These are phyloP conservation scores for Stagonosporopsis chrysanthemi DNA, from an alignment of 2,329 filamentous ascomycete species.

Conservation along the genomic window DNA sequence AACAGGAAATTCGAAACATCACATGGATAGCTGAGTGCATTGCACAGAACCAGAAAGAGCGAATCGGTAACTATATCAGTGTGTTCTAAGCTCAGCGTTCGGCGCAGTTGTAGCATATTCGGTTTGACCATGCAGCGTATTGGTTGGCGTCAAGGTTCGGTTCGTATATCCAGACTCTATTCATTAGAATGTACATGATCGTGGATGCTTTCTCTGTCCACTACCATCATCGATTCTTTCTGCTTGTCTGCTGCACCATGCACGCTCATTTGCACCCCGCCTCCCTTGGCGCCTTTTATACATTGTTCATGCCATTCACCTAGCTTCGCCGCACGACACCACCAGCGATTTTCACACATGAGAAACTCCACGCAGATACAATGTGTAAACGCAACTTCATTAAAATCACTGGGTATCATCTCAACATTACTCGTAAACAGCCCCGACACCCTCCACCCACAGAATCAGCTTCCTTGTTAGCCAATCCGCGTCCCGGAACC, in stretches of 20 bases:
- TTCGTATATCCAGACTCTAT: slow-evolving; percentile 38
- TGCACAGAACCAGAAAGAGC: slow-evolving; percentile 98
- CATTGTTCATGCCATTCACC: not conserved
- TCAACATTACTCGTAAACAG: not conserved
- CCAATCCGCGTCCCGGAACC: not conserved
- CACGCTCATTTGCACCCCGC: too few relatives aligned
- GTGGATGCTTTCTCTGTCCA: slow-evolving; percentile 11
- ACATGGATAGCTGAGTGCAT: slow-evolving; percentile 99
- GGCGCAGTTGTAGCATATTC: slow-evolving; percentile 38
- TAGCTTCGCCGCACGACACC: not conserved
- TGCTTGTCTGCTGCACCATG: too few relatives aligned
- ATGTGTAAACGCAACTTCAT: not conserved
- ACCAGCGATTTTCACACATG: too few relatives aligned
- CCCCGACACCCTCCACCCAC: not conserved
- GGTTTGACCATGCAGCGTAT: slow-evolving; percentile 36
- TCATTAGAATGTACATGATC: slow-evolving; percentile 30
- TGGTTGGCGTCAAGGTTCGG: slow-evolving; percentile 39
- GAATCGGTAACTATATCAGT: slow-evolving; percentile 98
- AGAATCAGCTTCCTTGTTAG: not conserved
- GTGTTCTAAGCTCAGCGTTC: slow-evolving; percentile 67
- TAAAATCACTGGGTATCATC: not conserved
- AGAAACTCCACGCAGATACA: too few relatives aligned
- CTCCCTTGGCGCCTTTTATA: not conserved
- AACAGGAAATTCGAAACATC: slow-evolving; percentile 96
- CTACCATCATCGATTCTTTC: not conserved